Conservation (phyloP, 495 filamentous ascomycete genomes). For the Baudoinia panamericana region DNA sequence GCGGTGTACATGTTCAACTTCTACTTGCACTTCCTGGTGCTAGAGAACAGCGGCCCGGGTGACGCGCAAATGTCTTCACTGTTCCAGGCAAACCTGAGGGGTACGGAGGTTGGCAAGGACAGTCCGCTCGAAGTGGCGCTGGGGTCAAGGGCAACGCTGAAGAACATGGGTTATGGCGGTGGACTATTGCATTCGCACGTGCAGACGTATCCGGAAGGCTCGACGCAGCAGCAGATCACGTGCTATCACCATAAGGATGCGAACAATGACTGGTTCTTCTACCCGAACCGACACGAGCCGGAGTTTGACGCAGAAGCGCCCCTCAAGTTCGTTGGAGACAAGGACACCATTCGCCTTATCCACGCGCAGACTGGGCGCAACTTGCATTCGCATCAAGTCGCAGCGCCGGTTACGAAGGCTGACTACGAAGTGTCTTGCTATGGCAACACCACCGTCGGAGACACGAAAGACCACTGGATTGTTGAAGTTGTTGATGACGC, state of each 20-base stretch:
- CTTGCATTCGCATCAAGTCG: constrained; percentile 79
- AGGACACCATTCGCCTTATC: constrained; percentile 71
- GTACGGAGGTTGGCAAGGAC: constrained; percentile 85
- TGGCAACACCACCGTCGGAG: constrained; percentile 90
- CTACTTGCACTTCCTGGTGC: constrained; percentile 78
- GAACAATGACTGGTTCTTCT: constrained; percentile 99
- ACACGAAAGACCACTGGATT: constrained; percentile 96
- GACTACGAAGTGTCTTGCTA: constrained; percentile 91
- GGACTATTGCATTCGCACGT: constrained; percentile 96
- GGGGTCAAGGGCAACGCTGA: constrained; percentile 82
- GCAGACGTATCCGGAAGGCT: constrained; percentile 92
- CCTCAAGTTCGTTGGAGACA: constrained; percentile 64
- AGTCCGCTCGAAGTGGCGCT: constrained; percentile 83
- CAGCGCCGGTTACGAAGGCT: constrained; percentile 77
- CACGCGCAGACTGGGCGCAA: constrained; percentile 95
- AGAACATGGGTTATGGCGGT: constrained; percentile 98
- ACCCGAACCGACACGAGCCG: constrained; percentile 65
- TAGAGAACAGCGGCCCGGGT: constrained; percentile 88
- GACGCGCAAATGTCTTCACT: constrained; percentile 99
- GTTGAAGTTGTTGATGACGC: constrained; percentile 85
- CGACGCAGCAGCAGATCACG: constrained; percentile 86
- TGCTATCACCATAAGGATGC: constrained; percentile 99
- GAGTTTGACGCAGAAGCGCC: constrained; percentile 58
- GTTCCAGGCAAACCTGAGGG: constrained; percentile 90
- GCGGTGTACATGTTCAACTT: constrained; percentile 91